Evolutionary conservation across 768 basidiomycete genomes (phyloP), one percentile per base, ranked within the genome.

Genomic region (Lenzites betulinus): DNA sequence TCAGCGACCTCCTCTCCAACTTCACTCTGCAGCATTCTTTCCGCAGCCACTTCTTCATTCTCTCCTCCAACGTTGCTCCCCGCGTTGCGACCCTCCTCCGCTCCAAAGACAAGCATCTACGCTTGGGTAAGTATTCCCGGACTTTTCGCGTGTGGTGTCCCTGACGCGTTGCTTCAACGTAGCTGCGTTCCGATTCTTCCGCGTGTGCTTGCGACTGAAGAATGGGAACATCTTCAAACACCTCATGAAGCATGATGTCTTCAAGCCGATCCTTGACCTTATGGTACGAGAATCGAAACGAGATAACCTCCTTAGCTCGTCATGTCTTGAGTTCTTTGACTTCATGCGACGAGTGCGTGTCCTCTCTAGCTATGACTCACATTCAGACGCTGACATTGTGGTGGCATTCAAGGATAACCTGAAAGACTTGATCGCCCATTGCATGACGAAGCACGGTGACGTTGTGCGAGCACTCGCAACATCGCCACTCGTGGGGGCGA

Each of bases 291-390:
- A 97, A 74, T 89, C 90, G 35, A 78, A 81, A 54, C 81, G 92
- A 59, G 97, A 99, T 73, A 99, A 95, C 75, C 81, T 99, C 62
- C 78, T 99, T 55, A 92, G 89, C 67, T 95, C 94, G 67, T 93
- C 95, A 39, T 98, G 94, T 78, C 89, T 97, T 73, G 97, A 98
- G 72, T 90, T 92, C 64, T 95, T 98, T 68, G 97, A 99, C 67
- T 83, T 85, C 66, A 90, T 98, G 74, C 87, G 94, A 55, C 83
- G 86, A 77, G 95, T 95, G 63, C 63, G 66, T 56, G 1, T 25
- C 6, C 15, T 7, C 2, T 22, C n/a, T 15, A 20, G 8, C 22
- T 25, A 18, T 18, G 13, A 13, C 2, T 0, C 16, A 8, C 0
- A 11, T 42, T 15, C 30, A 11, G 22, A 2, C 2, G 20, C 23